These are phyloP conservation scores for Diversispora epigaea DNA, from an alignment of 192 early-diverging fungal genomes.

Conservation along the genomic window DNA sequence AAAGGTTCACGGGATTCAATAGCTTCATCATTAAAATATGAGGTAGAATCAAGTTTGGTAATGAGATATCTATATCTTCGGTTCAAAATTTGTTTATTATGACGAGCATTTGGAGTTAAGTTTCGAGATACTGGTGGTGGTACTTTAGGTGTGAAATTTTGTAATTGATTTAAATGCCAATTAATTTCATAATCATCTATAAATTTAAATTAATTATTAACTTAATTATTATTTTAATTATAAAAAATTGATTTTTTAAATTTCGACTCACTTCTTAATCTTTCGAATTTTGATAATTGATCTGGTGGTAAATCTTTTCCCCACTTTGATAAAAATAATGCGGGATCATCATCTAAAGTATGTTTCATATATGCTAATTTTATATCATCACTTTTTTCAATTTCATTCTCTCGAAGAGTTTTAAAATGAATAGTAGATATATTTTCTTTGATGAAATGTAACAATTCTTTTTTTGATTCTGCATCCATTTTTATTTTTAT, in stretches of 20 bases:
- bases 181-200: slow-evolving; percentile 43
- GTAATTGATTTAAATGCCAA: slow-evolving; percentile 34
- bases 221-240: no score
- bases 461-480: not conserved
- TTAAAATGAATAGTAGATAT: slow-evolving; percentile 34
- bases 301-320: slow-evolving; percentile 37
- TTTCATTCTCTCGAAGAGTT: slow-evolving; percentile 35
- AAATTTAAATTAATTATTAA: not conserved
- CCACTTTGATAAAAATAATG: slow-evolving; percentile 44
- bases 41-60: slow-evolving; percentile 31
- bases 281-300: slow-evolving; percentile 34
- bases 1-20: slow-evolving; percentile 44
- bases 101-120: not conserved
- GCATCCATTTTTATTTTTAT: slow-evolving; percentile 8
- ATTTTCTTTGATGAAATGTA: slow-evolving; percentile 1
- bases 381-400: slow-evolving; percentile 30
- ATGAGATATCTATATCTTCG: slow-evolving; percentile 42
- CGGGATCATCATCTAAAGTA: slow-evolving; percentile 38
- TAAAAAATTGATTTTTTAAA: not conserved
- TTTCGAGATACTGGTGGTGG: slow-evolving; percentile 2
- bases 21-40: slow-evolving; percentile 44
- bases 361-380: slow-evolving; percentile 37
- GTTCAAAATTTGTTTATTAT: slow-evolving; percentile 37
- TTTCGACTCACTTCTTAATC: slow-evolving; percentile 22
- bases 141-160: slow-evolving; percentile 1